Percentiles rank a stretch among this genome's conserved stretches.
Conservation (phyloP, 257 asterid species). For the Nicotiana obtusifolia region DNA sequence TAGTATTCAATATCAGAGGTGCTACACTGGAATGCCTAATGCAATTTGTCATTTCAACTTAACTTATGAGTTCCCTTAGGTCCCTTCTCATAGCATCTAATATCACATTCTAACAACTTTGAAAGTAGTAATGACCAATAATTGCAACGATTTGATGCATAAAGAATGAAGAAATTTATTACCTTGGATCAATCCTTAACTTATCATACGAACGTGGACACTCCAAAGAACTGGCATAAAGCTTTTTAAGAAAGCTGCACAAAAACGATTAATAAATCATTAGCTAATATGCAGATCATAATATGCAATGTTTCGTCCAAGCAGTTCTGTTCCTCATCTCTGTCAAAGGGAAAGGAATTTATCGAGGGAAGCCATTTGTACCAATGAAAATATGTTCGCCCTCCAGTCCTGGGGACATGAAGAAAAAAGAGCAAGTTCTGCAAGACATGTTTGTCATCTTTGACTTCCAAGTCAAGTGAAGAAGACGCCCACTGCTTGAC, state of each 20-base stretch:
- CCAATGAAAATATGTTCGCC: slow-evolving; percentile 91
- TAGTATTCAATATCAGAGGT: not conserved
- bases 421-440: slow-evolving; percentile 91
- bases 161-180: slow-evolving; percentile 7
- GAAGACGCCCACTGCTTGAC: slow-evolving; percentile 88
- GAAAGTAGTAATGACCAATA: not conserved
- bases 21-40: not conserved
- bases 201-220: slow-evolving; percentile 97
- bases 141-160: not conserved
- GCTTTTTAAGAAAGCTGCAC: slow-evolving; percentile 79
- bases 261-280: not conserved
- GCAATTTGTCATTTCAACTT: not conserved
- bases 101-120: not conserved
- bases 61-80: not conserved
- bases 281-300: not conserved
- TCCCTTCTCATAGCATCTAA: not conserved
- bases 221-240: slow-evolving; percentile 57
- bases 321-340: not conserved
- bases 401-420: slow-evolving; percentile 97
- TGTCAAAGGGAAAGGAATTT: slow-evolving; percentile 1
- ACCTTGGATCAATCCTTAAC: slow-evolving; percentile 88
- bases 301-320: not conserved
- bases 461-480: slow-evolving; percentile 47
- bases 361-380: slow-evolving; percentile 17
- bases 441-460: slow-evolving; percentile 57